These are phyloP conservation scores for Suillus clintonianus DNA, from an alignment of 768 basidiomycete genomes.

Conservation along the genomic window DNA sequence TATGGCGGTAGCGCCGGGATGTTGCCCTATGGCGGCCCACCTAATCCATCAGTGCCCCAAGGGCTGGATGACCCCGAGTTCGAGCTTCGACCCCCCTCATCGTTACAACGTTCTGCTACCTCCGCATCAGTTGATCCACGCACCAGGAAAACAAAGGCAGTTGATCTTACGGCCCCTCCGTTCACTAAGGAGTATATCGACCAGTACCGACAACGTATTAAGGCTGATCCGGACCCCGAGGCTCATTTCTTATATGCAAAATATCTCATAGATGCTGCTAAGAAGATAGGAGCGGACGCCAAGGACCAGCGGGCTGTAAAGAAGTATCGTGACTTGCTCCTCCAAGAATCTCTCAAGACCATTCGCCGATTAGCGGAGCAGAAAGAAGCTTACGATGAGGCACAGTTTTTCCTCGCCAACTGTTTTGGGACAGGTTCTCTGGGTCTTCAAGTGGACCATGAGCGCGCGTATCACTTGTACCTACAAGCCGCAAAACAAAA, in stretches of 20 bases:
- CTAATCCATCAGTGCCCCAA: slow-evolving; percentile 28
- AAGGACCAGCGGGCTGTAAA: slow-evolving; percentile 82
- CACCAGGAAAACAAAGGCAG: slow-evolving; percentile 75
- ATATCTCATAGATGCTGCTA: slow-evolving; percentile 97
- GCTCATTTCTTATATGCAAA: slow-evolving; percentile 98
- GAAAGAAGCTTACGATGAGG: slow-evolving; percentile 90
- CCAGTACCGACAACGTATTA: slow-evolving; percentile 95
- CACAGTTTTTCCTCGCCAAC: slow-evolving; percentile 98
- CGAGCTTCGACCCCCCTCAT: slow-evolving; percentile 55
- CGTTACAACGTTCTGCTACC: slow-evolving; percentile 58
- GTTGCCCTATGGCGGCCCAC: slow-evolving; percentile 16
- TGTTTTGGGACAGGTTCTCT: slow-evolving; percentile 95
- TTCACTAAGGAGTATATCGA: slow-evolving; percentile 97
- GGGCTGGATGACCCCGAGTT: slow-evolving; percentile 48
- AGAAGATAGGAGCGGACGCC: slow-evolving; percentile 75
- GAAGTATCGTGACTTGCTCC: slow-evolving; percentile 86
- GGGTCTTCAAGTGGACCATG: slow-evolving; percentile 96
- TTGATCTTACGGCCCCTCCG: slow-evolving; percentile 81
- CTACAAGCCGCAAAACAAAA: slow-evolving; percentile 97
- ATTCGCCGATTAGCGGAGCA: slow-evolving; percentile 91
- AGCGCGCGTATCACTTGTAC: slow-evolving; percentile 96
- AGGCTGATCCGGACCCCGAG: slow-evolving; percentile 96
- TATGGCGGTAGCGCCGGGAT: slow-evolving; percentile 21
- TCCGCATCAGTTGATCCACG: slow-evolving; percentile 55
- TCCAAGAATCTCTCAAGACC: slow-evolving; percentile 89